Evolutionary conservation across 2,329 filamentous ascomycete genomes (phyloP), one percentile per base, ranked within the genome.

Genomic region (Cladosporium velox): DNA sequence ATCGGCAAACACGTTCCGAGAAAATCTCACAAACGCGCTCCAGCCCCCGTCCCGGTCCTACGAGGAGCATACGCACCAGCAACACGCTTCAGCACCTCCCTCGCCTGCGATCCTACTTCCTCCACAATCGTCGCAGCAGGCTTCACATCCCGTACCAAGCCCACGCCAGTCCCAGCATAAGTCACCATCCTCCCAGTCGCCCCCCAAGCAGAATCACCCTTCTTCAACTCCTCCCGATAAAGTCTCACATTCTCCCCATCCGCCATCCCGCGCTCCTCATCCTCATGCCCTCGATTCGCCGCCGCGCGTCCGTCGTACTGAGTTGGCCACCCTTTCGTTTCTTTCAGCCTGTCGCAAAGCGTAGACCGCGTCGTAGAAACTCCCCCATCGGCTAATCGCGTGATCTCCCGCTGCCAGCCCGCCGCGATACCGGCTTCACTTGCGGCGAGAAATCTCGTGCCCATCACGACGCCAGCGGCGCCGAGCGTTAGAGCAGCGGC

Each of bases 121-220:
- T 74, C 74, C 10, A 87, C 81, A 71, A 90, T 87, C 8, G 85
- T 81, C 12, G 73, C 79, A 2, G 85, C 87, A 10, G 77, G 70
- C 69, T 80, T 78, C 2, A 85, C 78, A 59, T 81, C 75, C 55
- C 75, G 83, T 1, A 90, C 80, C 67, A 90, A 75, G 0, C 88
- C 87, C 21, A 90, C 83, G 0, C 82, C 87, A 32, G 84, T 85
- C 2, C 87, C 88, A 5, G 86, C 87, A 79, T 88, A 90, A 12
- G 85, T 85, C 5, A 85, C 87, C 78, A 88, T 79, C 69, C 87
- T 81, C 49, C 52, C 52, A 26, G 12, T 73, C 0, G 76, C 76
- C 21, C 85, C 85, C 55, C 66, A 84, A 59, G 84, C 79, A 28
- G 74, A 74, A 74, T 86, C 83, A 8, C 82, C 83, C 60, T 74